Conservation (phyloP, 768 basidiomycete genomes). For the Lyophyllum shimeji region DNA sequence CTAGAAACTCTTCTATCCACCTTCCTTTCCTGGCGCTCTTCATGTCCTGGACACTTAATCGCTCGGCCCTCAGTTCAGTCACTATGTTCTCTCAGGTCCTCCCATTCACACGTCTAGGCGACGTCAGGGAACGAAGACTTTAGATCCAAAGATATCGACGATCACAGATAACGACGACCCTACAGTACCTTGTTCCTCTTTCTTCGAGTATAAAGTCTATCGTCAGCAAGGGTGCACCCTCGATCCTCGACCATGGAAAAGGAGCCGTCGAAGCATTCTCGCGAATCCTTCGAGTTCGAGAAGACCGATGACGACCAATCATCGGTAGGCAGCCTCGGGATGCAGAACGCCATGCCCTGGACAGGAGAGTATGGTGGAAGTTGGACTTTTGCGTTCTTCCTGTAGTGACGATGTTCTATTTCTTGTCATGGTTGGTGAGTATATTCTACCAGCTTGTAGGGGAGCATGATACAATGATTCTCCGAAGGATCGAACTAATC, state of each 20-base stretch:
- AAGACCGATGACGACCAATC: slow-evolving; percentile 9
- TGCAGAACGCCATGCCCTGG: not conserved
- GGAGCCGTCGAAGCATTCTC: slow-evolving; percentile 10
- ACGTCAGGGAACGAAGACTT: not conserved
- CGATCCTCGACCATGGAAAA: slow-evolving; percentile 10
- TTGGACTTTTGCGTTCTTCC: slow-evolving; percentile 13
- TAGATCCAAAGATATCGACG: not conserved
- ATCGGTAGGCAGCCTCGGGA: not conserved
- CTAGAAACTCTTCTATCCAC: not conserved
- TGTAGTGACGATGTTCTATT: slow-evolving; percentile 16
- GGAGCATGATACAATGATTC: not conserved
- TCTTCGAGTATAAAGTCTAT: not conserved
- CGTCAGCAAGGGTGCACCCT: not conserved
- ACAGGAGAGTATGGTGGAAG: slow-evolving; percentile 16
- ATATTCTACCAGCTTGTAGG: not conserved
- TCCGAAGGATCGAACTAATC: slow-evolving; percentile 17
- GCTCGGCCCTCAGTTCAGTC: not conserved
- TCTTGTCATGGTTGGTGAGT: slow-evolving; percentile 16
- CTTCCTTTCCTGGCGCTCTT: not conserved
- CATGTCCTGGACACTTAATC: not conserved
- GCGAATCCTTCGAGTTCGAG: slow-evolving; percentile 10
- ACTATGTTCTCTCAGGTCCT: not conserved
- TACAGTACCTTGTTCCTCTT: slow-evolving; percentile 11
- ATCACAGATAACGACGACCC: slow-evolving; percentile 5
- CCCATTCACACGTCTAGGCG: not conserved